Evolutionary conservation across 2,329 filamentous ascomycete genomes (phyloP), one percentile per base, ranked within the genome.

Genomic region (Tolypocladium ophioglossoides): DNA sequence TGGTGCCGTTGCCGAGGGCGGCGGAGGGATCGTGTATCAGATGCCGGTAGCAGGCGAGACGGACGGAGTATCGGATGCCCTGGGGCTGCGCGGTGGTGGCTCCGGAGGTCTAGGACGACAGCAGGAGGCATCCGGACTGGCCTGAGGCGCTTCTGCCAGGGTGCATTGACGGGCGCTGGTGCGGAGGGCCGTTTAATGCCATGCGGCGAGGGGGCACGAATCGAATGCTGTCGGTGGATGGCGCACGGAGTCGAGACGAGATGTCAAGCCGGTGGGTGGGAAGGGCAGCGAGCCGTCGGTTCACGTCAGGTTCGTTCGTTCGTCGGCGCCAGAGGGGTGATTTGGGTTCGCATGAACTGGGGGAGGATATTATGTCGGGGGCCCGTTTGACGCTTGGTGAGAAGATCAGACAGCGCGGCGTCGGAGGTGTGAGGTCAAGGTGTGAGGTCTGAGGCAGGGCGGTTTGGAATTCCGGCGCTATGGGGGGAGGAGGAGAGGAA

Each of bases 61-160:
- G 57, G 60, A 56, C 49, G 61, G 58, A 60, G 66, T 67, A 67
- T 75, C 66, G 67, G 66, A 69, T 64, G 70, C 70, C 68, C 66
- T 65, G 67, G 67, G 64, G 58, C 64, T 63, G 40, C 34, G 46
- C 46, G 59, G 55, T 55, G 50, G 66, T 69, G 66, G 68, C 73
- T 71, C 64, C 70, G 70, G 73, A 72, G 78, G 74, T 77, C 18
- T 40, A 52, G 27, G 37, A 76, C 75, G 62, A 71, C 71, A 67
- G 73, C 71, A 69, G 75, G 70, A 65, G 72, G 78, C 78, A 82
- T 80, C 69, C 74, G 76, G 72, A 71, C 76, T 30, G 73, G 69
- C 72, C 77, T 75, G 63, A 63, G 68, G 62, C 58, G 67, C 64
- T 66, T 63, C 67, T 2, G 27, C 44, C 16, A 10, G 44, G 9